Conservation (phyloP, 768 basidiomycete species). For the Neoboletus brunneissimus region DNA sequence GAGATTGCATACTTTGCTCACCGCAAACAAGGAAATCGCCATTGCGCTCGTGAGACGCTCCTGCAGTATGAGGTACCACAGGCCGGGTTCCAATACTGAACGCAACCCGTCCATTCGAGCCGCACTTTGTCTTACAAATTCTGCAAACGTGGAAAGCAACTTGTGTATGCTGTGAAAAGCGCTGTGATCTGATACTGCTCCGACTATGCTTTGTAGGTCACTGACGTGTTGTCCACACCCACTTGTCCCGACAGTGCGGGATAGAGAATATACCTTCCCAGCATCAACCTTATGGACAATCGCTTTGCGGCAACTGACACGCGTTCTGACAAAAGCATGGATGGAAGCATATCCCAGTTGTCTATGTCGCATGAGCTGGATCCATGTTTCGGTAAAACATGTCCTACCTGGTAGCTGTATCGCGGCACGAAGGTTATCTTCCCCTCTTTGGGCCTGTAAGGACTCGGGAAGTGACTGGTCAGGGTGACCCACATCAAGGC, state of each 20-base stretch:
- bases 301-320: conserved; percentile 62
- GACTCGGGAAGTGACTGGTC: conserved; percentile 24
- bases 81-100: conserved; percentile 2
- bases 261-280: conserved; percentile 53
- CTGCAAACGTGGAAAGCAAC: conserved; percentile 16
- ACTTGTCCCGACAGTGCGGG: conserved; percentile 33
- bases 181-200: background rate
- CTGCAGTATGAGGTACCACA: conserved; percentile 19
- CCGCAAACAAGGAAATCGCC: conserved; percentile 36
- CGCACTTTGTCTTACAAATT: conserved; percentile 21
- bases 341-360: conserved; percentile 48
- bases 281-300: conserved; percentile 52
- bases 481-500: conserved; percentile 11
- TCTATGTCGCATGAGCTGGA: conserved; percentile 37
- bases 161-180: conserved; percentile 10
- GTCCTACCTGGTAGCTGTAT: conserved; percentile 63
- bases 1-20: conserved; percentile 14
- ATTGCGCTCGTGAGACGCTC: conserved; percentile 35
- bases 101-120: conserved; percentile 11
- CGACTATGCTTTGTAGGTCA: background rate
- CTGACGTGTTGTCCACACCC: conserved; percentile 20
- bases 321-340: conserved; percentile 44
- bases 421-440: conserved; percentile 55
- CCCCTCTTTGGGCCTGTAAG: conserved; percentile 42
- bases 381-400: background rate